phyloP scores from a whole-genome alignment of 306 rosid species.

The Corylus americana region DNA sequence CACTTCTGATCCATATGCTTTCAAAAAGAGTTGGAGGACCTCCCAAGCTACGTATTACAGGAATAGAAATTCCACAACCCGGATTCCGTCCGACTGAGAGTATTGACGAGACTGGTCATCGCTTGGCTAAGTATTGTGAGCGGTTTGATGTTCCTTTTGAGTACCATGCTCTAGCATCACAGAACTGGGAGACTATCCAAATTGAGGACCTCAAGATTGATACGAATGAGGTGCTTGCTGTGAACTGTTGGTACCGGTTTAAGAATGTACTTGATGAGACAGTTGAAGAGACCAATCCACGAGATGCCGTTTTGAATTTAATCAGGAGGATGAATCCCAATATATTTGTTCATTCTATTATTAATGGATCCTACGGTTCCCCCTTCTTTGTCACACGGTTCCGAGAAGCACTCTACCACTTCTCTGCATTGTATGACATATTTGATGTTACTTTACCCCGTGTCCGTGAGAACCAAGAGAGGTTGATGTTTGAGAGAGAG shows the following conservation, averaged over 20 bases:
- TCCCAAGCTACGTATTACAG: constrained; percentile 64
- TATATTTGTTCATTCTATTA: constrained; percentile 22
- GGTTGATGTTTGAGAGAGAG: not conserved
- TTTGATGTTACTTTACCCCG: not conserved
- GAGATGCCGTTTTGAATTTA: constrained; percentile 16
- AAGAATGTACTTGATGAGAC: constrained; percentile 26
- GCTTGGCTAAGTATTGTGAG: constrained; percentile 37
- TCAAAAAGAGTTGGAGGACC: constrained; percentile 65
- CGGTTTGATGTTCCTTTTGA: constrained; percentile 32
- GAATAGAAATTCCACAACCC: constrained; percentile 41
- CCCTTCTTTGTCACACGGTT: constrained; percentile 6
- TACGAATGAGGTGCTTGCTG: constrained; percentile 23
- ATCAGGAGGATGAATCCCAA: constrained; percentile 28
- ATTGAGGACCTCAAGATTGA: constrained; percentile 23
- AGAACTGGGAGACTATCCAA: constrained; percentile 28
- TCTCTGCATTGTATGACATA: not conserved
- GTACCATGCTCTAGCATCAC: constrained; percentile 24
- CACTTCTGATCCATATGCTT: constrained; percentile 59
- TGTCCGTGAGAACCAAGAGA: too few relatives aligned
- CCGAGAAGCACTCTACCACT: not conserved
- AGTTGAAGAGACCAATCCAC: constrained; percentile 25
- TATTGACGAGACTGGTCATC: constrained; percentile 42
- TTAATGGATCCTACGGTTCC: constrained; percentile 5
- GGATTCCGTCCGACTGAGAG: constrained; percentile 41
- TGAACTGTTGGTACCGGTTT: constrained; percentile 17